Evolutionary conservation across 805 yeast genomes (phyloP).

Genomic region (Metschnikowia sp.): DNA sequence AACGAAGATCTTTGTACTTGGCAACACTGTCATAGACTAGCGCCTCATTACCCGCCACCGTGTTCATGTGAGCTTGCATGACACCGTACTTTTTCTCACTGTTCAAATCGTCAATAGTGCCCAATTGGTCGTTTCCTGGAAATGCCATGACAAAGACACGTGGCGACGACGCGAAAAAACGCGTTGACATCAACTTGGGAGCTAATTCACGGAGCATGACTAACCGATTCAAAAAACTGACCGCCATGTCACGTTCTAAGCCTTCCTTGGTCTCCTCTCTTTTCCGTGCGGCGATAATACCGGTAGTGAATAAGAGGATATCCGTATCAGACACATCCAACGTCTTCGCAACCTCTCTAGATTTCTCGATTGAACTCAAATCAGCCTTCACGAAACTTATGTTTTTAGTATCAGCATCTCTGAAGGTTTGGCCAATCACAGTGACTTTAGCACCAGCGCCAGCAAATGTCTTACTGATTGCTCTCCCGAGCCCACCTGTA

Average conservation of each 20-base stretch:
- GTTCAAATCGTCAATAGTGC: conserved; percentile 33
- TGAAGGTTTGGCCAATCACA: conserved; percentile 26
- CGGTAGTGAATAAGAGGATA: conserved; percentile 35
- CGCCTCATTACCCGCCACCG: conserved; percentile 44
- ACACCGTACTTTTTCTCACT: conserved; percentile 27
- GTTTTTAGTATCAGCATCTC: conserved; percentile 23
- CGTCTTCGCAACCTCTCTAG: conserved; percentile 10
- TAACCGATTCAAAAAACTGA: conserved; percentile 34
- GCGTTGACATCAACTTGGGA: conserved; percentile 17
- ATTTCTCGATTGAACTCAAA: conserved; percentile 25
- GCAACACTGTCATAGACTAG: conserved; percentile 21
- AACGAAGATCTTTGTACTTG: conserved; percentile 19
- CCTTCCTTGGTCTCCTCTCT: conserved; percentile 36
- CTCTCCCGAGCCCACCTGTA: conserved; percentile 39
- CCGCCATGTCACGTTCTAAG: conserved; percentile 36
- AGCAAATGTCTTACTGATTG: conserved; percentile 25
- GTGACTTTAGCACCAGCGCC: conserved; percentile 28
- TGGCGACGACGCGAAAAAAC: conserved; percentile 16
- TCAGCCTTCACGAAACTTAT: conserved; percentile 24
- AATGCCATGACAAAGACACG: conserved; percentile 38
- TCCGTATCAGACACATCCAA: conserved; percentile 13
- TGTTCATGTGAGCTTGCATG: conserved; percentile 32
- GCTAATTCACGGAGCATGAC: conserved; percentile 26
- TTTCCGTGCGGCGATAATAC: conserved; percentile 32
- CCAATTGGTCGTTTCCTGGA: conserved; percentile 33